phyloP scores from a whole-genome alignment of 2,329 filamentous ascomycete species.

The Didymellaceae sp. region DNA sequence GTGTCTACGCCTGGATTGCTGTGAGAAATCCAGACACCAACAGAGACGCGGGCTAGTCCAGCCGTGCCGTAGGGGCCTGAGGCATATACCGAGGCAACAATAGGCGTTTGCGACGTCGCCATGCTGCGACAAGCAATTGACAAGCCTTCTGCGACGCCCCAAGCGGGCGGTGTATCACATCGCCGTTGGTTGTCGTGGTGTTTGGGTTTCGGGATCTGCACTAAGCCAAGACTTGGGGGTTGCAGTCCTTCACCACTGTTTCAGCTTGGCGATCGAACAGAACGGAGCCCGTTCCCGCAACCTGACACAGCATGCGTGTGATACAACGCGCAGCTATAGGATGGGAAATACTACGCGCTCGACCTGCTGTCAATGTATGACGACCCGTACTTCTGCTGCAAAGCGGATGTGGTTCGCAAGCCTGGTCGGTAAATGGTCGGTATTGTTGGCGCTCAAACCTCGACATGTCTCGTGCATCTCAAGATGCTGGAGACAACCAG shows the following conservation, averaged over 20 bases:
- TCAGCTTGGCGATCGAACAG: conserved; percentile 45
- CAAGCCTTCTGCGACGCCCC: conserved; percentile 35
- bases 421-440: not conserved
- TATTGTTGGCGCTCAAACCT: not conserved
- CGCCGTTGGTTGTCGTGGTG: conserved; percentile 31
- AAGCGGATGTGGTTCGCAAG: not conserved
- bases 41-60: not conserved
- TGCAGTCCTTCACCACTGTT: conserved; percentile 42
- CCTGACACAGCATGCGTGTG: conserved; percentile 30
- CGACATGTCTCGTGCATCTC: not conserved
- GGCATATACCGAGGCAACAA: conserved; percentile 31
- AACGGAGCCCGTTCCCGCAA: conserved; percentile 19
- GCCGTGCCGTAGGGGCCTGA: not conserved
- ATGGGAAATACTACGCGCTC: not conserved
- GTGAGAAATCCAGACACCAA: conserved; percentile 6
- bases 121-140: conserved; percentile 32
- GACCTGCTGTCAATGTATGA: not conserved
- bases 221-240: conserved; percentile 37
- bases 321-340: not conserved
- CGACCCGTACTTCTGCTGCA: conserved; percentile 1
- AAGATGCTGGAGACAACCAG: not conserved
- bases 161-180: conserved; percentile 19
- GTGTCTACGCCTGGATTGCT: not conserved
- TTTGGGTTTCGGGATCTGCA: conserved; percentile 34
- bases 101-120: conserved; percentile 25